Evolutionary conservation across 1,139 yeast genomes (phyloP).

Genomic region (Scheffersomyces stambukii): DNA sequence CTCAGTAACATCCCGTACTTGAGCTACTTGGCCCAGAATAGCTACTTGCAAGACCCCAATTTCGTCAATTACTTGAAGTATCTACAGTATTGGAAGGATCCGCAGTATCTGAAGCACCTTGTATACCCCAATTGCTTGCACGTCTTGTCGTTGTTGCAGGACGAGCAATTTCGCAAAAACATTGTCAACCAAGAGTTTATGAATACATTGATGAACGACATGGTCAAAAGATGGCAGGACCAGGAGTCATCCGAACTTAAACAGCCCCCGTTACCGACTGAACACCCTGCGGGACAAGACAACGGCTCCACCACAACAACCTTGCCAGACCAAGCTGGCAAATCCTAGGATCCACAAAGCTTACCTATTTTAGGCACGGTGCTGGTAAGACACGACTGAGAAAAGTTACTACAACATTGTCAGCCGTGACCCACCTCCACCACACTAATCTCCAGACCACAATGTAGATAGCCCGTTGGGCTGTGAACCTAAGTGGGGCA

Average conservation of each 20-base stretch:
- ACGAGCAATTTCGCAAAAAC: conserved; percentile 52
- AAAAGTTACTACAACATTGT: too few relatives aligned
- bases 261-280: too few relatives aligned
- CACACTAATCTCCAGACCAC: too few relatives aligned
- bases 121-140: conserved; percentile 76
- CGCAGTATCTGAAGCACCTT: conserved; percentile 59
- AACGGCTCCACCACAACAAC: too few relatives aligned
- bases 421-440: too few relatives aligned
- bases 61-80: conserved; percentile 65
- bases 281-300: too few relatives aligned
- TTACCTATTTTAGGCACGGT: too few relatives aligned
- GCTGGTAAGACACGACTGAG: too few relatives aligned
- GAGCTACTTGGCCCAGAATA: conserved; percentile 70
- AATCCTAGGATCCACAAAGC: too few relatives aligned
- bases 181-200: conserved; percentile 55
- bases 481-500: too few relatives aligned
- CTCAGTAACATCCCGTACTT: conserved; percentile 73
- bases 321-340: conserved; percentile 1
- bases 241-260: too few relatives aligned
- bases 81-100: conserved; percentile 70
- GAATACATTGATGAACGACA: conserved; percentile 64
- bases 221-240: conserved; percentile 66
- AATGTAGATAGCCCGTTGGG: too few relatives aligned
- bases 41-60: conserved; percentile 55
- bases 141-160: conserved; percentile 54